Evolutionary conservation across 345 rosid genomes (phyloP).

Genomic region (Citrus hindsii): DNA sequence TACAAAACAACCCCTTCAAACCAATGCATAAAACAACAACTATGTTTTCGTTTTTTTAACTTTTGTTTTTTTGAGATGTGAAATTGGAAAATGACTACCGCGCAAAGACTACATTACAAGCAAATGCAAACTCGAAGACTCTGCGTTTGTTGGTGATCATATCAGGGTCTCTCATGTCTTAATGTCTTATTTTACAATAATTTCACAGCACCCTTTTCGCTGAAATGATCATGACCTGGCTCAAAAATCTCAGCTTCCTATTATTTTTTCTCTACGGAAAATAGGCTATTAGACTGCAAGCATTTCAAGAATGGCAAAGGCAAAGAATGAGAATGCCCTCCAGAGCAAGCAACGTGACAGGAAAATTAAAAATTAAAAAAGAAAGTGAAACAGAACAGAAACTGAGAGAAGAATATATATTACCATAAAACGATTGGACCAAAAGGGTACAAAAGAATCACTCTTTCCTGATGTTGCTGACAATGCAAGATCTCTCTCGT

Average conservation of each 20-base stretch:
- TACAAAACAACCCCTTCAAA: constrained; percentile 21
- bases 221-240: constrained; percentile 18
- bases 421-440: constrained; percentile 14
- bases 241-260: constrained; percentile 31
- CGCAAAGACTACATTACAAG: constrained; percentile 34
- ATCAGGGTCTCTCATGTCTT: constrained; percentile 64
- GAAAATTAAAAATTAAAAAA: background rate
- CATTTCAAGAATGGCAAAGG: background rate
- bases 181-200: constrained; percentile 29
- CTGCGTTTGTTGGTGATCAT: constrained; percentile 25
- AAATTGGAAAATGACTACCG: constrained; percentile 6
- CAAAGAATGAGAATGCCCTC: constrained; percentile 50
- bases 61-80: background rate
- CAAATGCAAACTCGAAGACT: constrained; percentile 26
- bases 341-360: constrained; percentile 46
- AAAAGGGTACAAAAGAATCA: constrained; percentile 17
- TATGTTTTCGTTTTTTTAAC: background rate
- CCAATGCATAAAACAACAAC: constrained; percentile 8
- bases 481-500: background rate
- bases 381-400: constrained; percentile 11
- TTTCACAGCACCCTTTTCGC: constrained; percentile 36
- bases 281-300: constrained; percentile 28
- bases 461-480: constrained; percentile 7
- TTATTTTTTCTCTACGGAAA: constrained; percentile 13
- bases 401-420: background rate